These are phyloP conservation scores for Brassica nigra DNA, from an alignment of 345 rosid species.

Conservation along the genomic window DNA sequence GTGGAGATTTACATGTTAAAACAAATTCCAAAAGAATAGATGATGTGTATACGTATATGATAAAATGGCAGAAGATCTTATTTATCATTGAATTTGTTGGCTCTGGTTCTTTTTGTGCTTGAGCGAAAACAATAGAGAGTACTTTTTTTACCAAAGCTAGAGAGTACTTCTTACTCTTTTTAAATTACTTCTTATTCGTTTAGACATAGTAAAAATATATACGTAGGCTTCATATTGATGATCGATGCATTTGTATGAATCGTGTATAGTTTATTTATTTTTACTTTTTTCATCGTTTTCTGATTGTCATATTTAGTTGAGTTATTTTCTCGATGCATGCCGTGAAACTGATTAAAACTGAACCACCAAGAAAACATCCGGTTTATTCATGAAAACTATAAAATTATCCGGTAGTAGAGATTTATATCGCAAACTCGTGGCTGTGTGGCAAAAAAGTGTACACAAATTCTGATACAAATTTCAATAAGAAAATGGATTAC, in stretches of 20 bases:
- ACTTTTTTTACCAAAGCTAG: too few species aligned
- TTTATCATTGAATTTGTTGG: neutral
- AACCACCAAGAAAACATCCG: neutral
- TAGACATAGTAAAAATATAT: neutral
- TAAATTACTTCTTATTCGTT: too few species aligned
- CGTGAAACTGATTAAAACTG: slow-evolving; percentile 1
- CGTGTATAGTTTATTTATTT: neutral
- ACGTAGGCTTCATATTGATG: neutral
- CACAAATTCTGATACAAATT: neutral
- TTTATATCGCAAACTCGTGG: neutral
- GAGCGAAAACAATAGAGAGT: neutral
- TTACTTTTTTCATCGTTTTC: neutral
- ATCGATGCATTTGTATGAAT: neutral
- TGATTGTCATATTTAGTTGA: neutral
- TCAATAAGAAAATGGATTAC: neutral
- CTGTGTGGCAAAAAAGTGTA: neutral
- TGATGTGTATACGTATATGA: too few species aligned
- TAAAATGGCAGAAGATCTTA: neutral
- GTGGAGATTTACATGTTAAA: too few species aligned
- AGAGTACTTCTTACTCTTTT: too few species aligned
- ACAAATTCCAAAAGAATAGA: too few species aligned
- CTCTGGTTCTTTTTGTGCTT: neutral
- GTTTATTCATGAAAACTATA: neutral
- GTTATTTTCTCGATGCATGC: neutral
- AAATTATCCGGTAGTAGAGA: neutral